These are phyloP conservation scores for Suillus bovinus DNA, from an alignment of 768 basidiomycete genomes.

Conservation along the genomic window DNA sequence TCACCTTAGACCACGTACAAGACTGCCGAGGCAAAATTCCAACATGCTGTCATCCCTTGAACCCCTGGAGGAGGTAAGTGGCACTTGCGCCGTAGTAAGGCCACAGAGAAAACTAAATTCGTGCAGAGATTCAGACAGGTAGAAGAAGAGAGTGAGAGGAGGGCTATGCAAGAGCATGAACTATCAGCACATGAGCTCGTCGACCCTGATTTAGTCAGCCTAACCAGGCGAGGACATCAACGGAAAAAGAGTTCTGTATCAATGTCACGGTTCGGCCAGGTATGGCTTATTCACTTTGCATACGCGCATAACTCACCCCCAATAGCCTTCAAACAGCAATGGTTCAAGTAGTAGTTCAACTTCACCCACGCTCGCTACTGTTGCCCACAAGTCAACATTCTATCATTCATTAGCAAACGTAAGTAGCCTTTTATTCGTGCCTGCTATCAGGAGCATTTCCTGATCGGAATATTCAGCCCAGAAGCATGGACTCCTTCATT, in stretches of 20 bases:
- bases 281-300: constrained; percentile 25
- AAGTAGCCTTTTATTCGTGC: constrained; percentile 16
- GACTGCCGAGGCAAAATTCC: background rate
- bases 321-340: constrained; percentile 22
- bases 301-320: constrained; percentile 4
- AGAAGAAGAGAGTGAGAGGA: constrained; percentile 55
- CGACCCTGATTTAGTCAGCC: constrained; percentile 18
- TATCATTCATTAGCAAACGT: constrained; percentile 48
- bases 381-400: constrained; percentile 48
- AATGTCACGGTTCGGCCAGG: constrained; percentile 62
- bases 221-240: constrained; percentile 34
- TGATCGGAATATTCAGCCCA: constrained; percentile 37
- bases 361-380: constrained; percentile 29
- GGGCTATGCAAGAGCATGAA: constrained; percentile 40
- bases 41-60: constrained; percentile 27
- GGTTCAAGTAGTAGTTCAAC: constrained; percentile 25
- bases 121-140: constrained; percentile 57
- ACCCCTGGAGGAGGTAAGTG: constrained; percentile 32
- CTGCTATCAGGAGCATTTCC: constrained; percentile 11
- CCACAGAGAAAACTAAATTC: background rate
- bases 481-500: constrained; percentile 44
- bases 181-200: constrained; percentile 17
- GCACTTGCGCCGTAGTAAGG: constrained; percentile 9
- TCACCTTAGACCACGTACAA: background rate
- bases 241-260: constrained; percentile 52